A percentile compares a stretch with the other conserved stretches of the same genome.
Conservation (phyloP, 768 basidiomycete species). For the Psilocybe cubensis region DNA sequence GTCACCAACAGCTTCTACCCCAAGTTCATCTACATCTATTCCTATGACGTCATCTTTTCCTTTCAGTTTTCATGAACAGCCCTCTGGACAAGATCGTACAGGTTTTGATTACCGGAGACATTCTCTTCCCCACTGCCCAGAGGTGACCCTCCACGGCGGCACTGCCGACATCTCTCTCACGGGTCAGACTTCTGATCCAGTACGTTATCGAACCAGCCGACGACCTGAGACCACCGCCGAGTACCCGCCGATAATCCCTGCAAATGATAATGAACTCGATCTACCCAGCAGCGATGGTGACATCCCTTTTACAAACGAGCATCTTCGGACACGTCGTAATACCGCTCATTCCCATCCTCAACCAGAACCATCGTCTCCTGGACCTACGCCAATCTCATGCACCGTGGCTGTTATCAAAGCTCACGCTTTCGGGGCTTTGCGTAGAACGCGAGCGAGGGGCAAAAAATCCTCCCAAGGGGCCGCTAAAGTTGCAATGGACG, state of each 20-base stretch:
- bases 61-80: conserved; percentile 62
- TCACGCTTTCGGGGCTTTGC: conserved; percentile 84
- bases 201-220: conserved; percentile 64
- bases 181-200: conserved; percentile 52
- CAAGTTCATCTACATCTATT: conserved; percentile 63
- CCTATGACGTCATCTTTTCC: conserved; percentile 70
- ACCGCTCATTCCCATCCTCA: conserved; percentile 48
- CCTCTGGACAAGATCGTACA: conserved; percentile 55
- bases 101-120: conserved; percentile 73
- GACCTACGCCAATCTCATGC: conserved; percentile 59
- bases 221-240: conserved; percentile 53
- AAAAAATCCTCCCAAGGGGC: conserved; percentile 74
- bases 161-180: conserved; percentile 71
- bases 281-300: conserved; percentile 63
- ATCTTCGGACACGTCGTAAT: conserved; percentile 51
- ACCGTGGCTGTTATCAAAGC: conserved; percentile 92
- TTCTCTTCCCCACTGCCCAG: conserved; percentile 52
- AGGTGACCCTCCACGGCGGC: conserved; percentile 74
- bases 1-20: conserved; percentile 64
- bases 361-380: conserved; percentile 53
- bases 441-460: conserved; percentile 73
- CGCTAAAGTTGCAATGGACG: conserved; percentile 78
- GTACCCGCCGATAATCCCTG: conserved; percentile 43
- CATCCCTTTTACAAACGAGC: conserved; percentile 36
- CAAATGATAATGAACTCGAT: conserved; percentile 57